A percentile compares a stretch with the other conserved stretches of the same genome.
Conservation (phyloP, 345 rosid species). For the Salix caprea region DNA sequence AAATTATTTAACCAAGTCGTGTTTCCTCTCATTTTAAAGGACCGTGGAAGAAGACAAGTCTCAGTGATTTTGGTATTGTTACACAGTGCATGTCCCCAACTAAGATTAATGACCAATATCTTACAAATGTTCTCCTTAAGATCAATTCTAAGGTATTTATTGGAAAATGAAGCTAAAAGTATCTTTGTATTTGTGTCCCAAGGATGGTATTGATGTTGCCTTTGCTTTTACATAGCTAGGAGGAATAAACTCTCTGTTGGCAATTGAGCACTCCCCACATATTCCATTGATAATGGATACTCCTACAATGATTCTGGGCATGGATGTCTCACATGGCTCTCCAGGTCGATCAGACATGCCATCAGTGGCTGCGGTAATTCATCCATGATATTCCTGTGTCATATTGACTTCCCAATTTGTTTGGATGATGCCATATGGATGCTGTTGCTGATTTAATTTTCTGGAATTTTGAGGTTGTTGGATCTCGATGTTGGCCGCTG, state of each 20-base stretch:
- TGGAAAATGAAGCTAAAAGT: conserved; percentile 8
- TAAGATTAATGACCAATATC: conserved; percentile 72
- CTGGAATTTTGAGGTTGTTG: conserved; percentile 66
- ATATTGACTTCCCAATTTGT: background rate
- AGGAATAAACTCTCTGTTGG: conserved; percentile 87
- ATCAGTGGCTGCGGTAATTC: conserved; percentile 72
- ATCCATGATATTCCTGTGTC: background rate
- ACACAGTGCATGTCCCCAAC: conserved; percentile 80
- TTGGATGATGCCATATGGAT: background rate
- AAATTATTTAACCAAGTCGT: conserved; percentile 3
- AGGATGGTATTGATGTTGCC: background rate
- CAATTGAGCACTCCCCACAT: conserved; percentile 41
- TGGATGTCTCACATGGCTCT: conserved; percentile 96
- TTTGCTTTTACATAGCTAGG: conserved; percentile 54
- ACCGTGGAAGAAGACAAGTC: conserved; percentile 85
- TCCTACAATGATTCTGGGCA: conserved; percentile 91
- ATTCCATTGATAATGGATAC: conserved; percentile 56
- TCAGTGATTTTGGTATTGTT: conserved; percentile 59
- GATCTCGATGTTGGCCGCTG: conserved; percentile 73
- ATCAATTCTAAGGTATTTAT: conserved; percentile 73
- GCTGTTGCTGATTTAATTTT: background rate
- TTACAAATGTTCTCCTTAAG: conserved; percentile 83
- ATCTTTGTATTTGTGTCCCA: background rate
- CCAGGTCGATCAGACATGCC: conserved; percentile 74
- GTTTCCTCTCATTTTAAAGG: conserved; percentile 40